Evolutionary conservation across 306 rosid species (phyloP).

Genomic region (Trifolium subterraneum): DNA sequence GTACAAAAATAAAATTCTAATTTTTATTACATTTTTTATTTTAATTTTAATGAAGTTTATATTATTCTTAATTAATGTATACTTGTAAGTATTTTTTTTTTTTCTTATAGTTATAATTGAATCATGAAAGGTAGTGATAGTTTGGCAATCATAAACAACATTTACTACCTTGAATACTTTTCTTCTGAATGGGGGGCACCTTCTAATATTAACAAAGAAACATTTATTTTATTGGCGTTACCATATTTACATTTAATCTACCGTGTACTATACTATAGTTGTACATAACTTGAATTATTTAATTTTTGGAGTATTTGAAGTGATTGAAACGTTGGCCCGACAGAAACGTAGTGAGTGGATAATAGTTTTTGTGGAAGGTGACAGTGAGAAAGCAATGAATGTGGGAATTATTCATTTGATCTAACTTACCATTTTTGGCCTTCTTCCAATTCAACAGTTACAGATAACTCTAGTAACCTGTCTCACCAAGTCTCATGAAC

Average conservation of each 20-base stretch:
- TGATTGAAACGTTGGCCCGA: background rate
- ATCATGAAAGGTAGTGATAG: no score
- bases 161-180: no score
- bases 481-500: background rate
- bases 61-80: no score
- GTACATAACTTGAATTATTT: background rate
- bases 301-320: background rate
- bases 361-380: conserved; percentile 2
- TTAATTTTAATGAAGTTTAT: no score
- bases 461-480: background rate
- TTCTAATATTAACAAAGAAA: no score
- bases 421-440: background rate
- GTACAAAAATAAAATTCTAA: no score
- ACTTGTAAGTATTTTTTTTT: no score
- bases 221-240: background rate
- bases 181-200: no score
- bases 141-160: no score
- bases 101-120: no score
- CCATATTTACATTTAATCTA: background rate
- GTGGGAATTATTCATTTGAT: background rate
- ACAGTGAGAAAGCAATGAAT: conserved; percentile 16
- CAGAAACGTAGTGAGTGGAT: conserved; percentile 24
- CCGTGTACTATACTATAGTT: background rate
- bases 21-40: no score
- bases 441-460: background rate